Evolutionary conservation across 345 rosid genomes (phyloP).

Genomic region (Durio zibethinus): DNA sequence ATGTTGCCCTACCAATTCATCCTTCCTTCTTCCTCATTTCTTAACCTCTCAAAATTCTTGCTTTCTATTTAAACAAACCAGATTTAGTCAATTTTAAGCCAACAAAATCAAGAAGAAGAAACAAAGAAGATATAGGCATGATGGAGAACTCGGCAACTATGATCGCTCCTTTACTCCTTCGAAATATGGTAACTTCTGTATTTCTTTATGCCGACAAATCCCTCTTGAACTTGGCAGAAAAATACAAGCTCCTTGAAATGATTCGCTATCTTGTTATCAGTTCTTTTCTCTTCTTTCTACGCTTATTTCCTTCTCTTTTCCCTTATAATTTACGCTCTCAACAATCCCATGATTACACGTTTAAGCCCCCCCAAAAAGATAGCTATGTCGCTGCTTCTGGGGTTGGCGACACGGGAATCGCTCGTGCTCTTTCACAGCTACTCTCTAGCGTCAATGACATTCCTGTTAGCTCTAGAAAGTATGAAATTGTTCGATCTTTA

Average conservation of each 20-base stretch:
- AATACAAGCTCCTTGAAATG: constrained; percentile 44
- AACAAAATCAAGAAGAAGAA: background rate
- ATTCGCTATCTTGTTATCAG: constrained; percentile 45
- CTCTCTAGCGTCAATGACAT: constrained; percentile 51
- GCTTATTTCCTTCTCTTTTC: constrained; percentile 43
- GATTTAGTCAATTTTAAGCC: background rate
- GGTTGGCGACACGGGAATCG: constrained; percentile 50
- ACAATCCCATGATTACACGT: background rate
- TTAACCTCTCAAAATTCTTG: background rate
- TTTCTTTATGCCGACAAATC: constrained; percentile 63
- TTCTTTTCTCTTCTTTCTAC: constrained; percentile 59
- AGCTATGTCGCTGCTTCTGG: background rate
- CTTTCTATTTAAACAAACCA: background rate
- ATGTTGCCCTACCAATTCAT: background rate
- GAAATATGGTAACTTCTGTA: constrained; percentile 45
- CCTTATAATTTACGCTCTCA: constrained; percentile 24
- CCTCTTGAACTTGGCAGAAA: constrained; percentile 41
- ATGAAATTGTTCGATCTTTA: constrained; percentile 63
- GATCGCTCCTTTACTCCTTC: constrained; percentile 56
- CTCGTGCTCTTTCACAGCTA: constrained; percentile 71
- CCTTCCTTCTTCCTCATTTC: constrained; percentile 27
- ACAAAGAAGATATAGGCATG: constrained; percentile 9
- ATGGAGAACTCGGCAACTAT: constrained; percentile 44
- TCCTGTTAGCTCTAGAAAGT: constrained; percentile 80
- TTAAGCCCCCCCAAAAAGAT: constrained; percentile 17